These are phyloP conservation scores for Bertia moriformis DNA, from an alignment of 2,329 filamentous ascomycete species.

Conservation along the genomic window DNA sequence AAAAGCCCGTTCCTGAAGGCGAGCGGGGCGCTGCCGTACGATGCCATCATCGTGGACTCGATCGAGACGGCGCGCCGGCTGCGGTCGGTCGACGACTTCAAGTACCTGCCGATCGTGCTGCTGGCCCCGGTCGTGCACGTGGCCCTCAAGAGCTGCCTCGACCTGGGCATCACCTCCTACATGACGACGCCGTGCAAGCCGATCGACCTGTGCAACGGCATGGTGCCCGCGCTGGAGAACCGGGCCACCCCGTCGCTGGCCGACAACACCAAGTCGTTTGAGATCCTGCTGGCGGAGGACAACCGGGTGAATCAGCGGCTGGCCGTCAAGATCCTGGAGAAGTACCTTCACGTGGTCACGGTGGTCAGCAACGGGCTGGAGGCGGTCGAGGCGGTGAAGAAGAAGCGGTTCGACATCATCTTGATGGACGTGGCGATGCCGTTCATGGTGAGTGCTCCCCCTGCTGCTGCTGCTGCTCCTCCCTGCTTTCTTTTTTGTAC, in stretches of 20 bases:
- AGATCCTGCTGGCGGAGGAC: constrained; percentile 89
- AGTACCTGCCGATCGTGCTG: constrained; percentile 91
- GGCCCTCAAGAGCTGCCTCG: constrained; percentile 80
- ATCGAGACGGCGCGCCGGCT: constrained; percentile 78
- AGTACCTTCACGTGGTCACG: constrained; percentile 83
- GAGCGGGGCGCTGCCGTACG: constrained; percentile 57
- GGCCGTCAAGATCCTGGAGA: constrained; percentile 91
- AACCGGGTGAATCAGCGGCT: constrained; percentile 94
- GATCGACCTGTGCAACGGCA: constrained; percentile 87
- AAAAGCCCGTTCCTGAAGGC: constrained; percentile 43
- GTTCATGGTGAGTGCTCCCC: constrained; percentile 64
- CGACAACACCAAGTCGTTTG: constrained; percentile 88
- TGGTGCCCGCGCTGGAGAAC: constrained; percentile 89
- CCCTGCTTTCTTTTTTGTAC: constrained; percentile 17
- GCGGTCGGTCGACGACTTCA: constrained; percentile 83
- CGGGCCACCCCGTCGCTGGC: constrained; percentile 79
- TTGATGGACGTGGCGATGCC: constrained; percentile 99
- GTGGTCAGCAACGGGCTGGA: constrained; percentile 93
- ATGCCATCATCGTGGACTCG: constrained; percentile 90
- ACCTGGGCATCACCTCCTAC: constrained; percentile 94
- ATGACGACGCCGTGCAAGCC: constrained; percentile 94
- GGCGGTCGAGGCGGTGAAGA: constrained; percentile 81
- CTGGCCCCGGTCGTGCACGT: constrained; percentile 80
- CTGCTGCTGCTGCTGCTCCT: too few species aligned
- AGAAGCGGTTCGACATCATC: constrained; percentile 86